Percentiles rank a stretch among this genome's conserved stretches.
These are phyloP conservation scores for Perkinsela sp. DNA, from an alignment of 208 protist genomes.

Conservation along the genomic window DNA sequence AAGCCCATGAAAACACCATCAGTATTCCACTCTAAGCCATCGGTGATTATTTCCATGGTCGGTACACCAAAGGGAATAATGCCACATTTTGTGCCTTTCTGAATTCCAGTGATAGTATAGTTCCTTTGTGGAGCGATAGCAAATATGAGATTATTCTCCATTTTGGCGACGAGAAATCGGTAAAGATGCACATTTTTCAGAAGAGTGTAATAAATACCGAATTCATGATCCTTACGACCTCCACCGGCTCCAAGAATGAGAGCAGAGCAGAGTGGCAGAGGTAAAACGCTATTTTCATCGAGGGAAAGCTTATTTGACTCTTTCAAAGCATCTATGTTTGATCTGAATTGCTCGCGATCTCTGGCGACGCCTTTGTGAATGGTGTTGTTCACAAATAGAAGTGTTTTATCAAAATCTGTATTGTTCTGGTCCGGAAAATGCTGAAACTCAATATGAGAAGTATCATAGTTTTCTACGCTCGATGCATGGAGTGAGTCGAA, in stretches of 20 bases:
- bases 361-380: not conserved
- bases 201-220: not conserved
- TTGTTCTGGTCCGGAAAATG: not conserved
- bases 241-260: not conserved
- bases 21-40: not conserved
- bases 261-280: not conserved
- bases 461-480: not conserved
- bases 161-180: not conserved
- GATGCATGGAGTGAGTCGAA: not conserved
- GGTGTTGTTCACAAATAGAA: not conserved
- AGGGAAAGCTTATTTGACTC: no score
- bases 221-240: not conserved
- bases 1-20: not conserved
- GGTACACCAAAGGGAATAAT: not conserved
- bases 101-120: not conserved
- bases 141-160: not conserved
- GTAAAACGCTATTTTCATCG: not conserved
- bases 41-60: not conserved
- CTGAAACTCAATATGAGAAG: not conserved
- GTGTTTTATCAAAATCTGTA: not conserved
- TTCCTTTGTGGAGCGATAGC: not conserved
- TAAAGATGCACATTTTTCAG: not conserved
- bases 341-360: not conserved
- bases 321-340: not conserved
- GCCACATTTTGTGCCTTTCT: not conserved